These are phyloP conservation scores for Fagopyrum homotropicum DNA, from an alignment of 148 eudicot species.

Conservation along the genomic window DNA sequence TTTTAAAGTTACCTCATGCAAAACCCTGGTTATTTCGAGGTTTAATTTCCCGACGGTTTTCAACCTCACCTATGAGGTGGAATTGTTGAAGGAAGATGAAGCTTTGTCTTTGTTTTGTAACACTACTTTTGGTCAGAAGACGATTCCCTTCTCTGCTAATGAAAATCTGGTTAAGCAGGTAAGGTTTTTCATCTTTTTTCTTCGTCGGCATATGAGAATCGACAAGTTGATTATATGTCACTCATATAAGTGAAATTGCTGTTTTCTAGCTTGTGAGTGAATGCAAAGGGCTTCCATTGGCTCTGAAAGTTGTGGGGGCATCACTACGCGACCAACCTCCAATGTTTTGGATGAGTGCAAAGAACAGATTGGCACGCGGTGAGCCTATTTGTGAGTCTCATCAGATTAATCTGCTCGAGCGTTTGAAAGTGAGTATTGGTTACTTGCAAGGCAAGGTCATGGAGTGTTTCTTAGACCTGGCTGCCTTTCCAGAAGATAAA, in stretches of 20 bases:
- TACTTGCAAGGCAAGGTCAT: constrained; percentile 52
- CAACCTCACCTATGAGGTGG: constrained; percentile 47
- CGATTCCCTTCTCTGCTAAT: constrained; percentile 40
- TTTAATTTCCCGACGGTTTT: constrained; percentile 48
- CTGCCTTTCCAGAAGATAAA: constrained; percentile 74
- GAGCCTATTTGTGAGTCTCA: constrained; percentile 77
- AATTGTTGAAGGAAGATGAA: constrained; percentile 57
- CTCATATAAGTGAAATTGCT: not conserved
- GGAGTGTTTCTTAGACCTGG: constrained; percentile 82
- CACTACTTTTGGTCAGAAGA: constrained; percentile 55
- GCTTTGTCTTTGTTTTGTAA: constrained; percentile 66
- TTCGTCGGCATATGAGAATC: not conserved
- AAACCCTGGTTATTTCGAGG: constrained; percentile 66
- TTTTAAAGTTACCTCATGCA: constrained; percentile 52
- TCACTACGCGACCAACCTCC: constrained; percentile 61
- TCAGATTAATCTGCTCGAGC: constrained; percentile 54
- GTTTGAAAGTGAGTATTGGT: constrained; percentile 63
- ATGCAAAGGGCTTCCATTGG: constrained; percentile 82
- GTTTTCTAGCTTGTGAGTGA: constrained; percentile 58
- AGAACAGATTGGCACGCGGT: constrained; percentile 51
- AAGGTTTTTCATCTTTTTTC: not conserved
- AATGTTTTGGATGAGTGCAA: constrained; percentile 68
- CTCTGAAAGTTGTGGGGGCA: constrained; percentile 84
- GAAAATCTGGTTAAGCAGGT: constrained; percentile 54
- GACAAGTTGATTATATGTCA: not conserved